Evolutionary conservation across 2,329 filamentous ascomycete genomes (phyloP), one percentile per base, ranked within the genome.

Genomic region (Alternaria brassicae): DNA sequence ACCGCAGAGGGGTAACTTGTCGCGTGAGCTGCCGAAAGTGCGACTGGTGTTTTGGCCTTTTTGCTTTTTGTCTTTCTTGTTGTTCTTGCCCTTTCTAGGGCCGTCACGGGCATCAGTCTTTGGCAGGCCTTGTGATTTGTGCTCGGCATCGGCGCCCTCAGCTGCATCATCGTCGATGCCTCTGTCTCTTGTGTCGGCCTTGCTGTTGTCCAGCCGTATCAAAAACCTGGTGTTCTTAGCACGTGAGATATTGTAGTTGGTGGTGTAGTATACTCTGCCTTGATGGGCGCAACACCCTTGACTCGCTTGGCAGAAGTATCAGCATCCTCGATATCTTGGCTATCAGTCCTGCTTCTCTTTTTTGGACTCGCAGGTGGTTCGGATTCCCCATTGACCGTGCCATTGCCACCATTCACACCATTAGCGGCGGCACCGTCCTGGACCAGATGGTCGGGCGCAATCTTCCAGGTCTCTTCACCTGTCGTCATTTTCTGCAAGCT

Each of bases 21-120:
- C 94, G 61, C 87, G 85, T 40, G 92, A 95, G 63, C 84, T 88
- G 50, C 93, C 93, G 75, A 95, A 97, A 41, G 86, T 86, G 57
- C 94, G 90, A 66, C 87, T 87, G 65, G 89, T 93, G 78, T 98
- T 97, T 78, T 97, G 93, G 32, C 91, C 91, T 42, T 83, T 83
- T 65, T 87, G 80, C 73, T 89, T 89, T 75, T 89, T 89, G 73
- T 86, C 85, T 66, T 85, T 83, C 72, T 85, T 87, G 66, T 80
- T 79, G 53, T 78, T 79, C 66, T 82, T 83, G 69, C 79, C 80
- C 49, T 77, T 78, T 69, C 76, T 68, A 74, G 69, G 66, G 76
- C 62, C 64, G 75, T 77, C 73, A 39, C 72, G 72, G 7, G 70
- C 63, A 56, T 75, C 73, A 54, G 56, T 80, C 76, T 81, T 75